These are phyloP conservation scores for Aspergillus funiculosus DNA, from an alignment of 495 filamentous ascomycete genomes.

Conservation along the genomic window DNA sequence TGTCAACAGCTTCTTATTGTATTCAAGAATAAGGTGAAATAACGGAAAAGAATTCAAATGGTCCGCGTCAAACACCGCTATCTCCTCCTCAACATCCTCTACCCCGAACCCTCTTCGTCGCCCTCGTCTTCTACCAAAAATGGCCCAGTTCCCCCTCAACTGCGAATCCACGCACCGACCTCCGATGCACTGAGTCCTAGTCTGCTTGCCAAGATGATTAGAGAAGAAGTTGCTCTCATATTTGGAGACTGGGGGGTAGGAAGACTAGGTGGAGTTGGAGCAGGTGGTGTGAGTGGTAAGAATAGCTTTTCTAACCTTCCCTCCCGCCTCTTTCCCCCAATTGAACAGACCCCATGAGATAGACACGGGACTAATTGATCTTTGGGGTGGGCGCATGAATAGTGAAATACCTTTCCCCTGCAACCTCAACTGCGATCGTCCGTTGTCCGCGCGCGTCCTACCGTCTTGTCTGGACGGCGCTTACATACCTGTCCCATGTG, in stretches of 20 bases:
- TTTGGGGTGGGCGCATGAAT: too few relatives aligned
- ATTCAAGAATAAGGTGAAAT: too few relatives aligned
- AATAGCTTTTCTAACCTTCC: conserved; percentile 7
- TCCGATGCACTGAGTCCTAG: conserved; percentile 57
- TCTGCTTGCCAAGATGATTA: conserved; percentile 60
- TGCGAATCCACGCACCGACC: conserved; percentile 73
- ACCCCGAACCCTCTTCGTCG: conserved; percentile 54
- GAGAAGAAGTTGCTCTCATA: conserved; percentile 58
- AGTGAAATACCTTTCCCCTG: conserved; percentile 90
- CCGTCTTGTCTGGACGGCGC: conserved; percentile 80
- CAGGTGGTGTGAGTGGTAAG: conserved; percentile 59
- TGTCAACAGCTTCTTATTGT: too few relatives aligned
- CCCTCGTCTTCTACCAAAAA: conserved; percentile 16
- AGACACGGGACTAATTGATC: too few relatives aligned
- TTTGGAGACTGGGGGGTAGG: conserved; percentile 94
- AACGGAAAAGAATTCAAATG: conserved; percentile 47
- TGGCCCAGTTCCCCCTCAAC: conserved; percentile 23
- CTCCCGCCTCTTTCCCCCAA: not conserved
- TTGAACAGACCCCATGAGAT: too few relatives aligned
- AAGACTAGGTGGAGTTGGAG: conserved; percentile 44
- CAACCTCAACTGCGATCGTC: conserved; percentile 91
- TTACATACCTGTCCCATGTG: conserved; percentile 73
- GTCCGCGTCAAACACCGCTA: conserved; percentile 95
- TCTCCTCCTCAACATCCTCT: conserved; percentile 84
- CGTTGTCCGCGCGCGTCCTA: conserved; percentile 72